Evolutionary conservation across 2,329 filamentous ascomycete genomes (phyloP).

Genomic region (Claviceps sp.): DNA sequence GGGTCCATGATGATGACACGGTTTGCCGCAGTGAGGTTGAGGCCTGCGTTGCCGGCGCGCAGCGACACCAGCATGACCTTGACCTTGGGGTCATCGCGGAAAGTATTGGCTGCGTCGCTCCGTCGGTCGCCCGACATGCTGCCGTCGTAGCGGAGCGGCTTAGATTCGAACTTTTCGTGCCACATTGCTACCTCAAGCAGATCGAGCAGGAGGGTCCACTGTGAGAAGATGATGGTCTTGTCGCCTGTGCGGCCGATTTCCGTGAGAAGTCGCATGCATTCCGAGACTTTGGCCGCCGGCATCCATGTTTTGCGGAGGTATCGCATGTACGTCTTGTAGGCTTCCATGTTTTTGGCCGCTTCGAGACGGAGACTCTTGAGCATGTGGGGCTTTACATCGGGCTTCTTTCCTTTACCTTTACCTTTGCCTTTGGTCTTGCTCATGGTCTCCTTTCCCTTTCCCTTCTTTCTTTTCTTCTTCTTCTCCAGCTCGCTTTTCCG

Average conservation of each 20-base stretch:
- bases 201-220: slow-evolving; percentile 65
- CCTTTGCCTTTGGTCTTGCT: slow-evolving; percentile 14
- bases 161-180: slow-evolving; percentile 44
- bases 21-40: slow-evolving; percentile 73
- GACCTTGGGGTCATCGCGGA: slow-evolving; percentile 51
- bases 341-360: slow-evolving; percentile 46
- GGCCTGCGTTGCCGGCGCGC: slow-evolving; percentile 67
- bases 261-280: slow-evolving; percentile 59
- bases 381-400: slow-evolving; percentile 35
- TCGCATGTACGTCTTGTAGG: slow-evolving; percentile 55
- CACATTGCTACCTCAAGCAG: slow-evolving; percentile 61
- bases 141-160: slow-evolving; percentile 65
- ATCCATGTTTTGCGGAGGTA: slow-evolving; percentile 57
- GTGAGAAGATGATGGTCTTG: slow-evolving; percentile 64
- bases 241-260: slow-evolving; percentile 48
- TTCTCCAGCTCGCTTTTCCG: background rate
- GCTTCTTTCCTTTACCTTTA: slow-evolving; percentile 26
- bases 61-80: slow-evolving; percentile 73
- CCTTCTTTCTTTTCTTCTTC: background rate
- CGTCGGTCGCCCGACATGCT: slow-evolving; percentile 58
- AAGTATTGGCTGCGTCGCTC: slow-evolving; percentile 51
- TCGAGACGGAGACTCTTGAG: slow-evolving; percentile 55
- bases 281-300: slow-evolving; percentile 71
- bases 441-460: slow-evolving; percentile 5
- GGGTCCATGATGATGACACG: slow-evolving; percentile 85